Conservation (phyloP, 108 stramenopile species). For the Conticribra weissflogii region DNA sequence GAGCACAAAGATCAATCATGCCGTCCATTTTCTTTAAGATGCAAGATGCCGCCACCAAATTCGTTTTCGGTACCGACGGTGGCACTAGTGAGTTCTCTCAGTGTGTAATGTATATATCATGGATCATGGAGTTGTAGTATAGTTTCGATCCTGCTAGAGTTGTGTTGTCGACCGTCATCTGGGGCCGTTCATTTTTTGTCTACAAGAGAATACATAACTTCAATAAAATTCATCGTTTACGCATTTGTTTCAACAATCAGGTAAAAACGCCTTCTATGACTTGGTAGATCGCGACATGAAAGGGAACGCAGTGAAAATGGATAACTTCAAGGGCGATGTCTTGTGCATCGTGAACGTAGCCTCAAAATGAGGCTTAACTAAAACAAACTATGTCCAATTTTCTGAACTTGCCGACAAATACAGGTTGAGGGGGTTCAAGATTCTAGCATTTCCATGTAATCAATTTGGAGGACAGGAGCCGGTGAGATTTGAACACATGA, state of each 20-base stretch:
- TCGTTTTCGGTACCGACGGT: conserved; percentile 26
- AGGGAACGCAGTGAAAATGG: conserved; percentile 58
- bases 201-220: background rate
- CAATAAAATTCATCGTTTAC: background rate
- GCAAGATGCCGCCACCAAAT: conserved; percentile 25
- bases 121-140: background rate
- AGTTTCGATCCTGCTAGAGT: background rate
- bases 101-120: background rate
- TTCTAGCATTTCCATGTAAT: conserved; percentile 86
- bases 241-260: conserved; percentile 6
- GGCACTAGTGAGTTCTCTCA: conserved; percentile 22
- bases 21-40: conserved; percentile 24
- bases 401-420: conserved; percentile 58
- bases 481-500: conserved; percentile 34
- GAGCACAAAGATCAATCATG: conserved; percentile 9
- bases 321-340: conserved; percentile 57
- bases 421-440: conserved; percentile 55
- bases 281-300: conserved; percentile 55
- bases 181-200: conserved; percentile 2
- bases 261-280: conserved; percentile 53
- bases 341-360: conserved; percentile 81
- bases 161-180: background rate
- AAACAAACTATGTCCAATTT: conserved; percentile 56
- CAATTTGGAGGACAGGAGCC: conserved; percentile 84
- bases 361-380: conserved; percentile 64